Conservation (phyloP, 2,329 filamentous ascomycete species). For the Trichophyton benhamiae region DNA sequence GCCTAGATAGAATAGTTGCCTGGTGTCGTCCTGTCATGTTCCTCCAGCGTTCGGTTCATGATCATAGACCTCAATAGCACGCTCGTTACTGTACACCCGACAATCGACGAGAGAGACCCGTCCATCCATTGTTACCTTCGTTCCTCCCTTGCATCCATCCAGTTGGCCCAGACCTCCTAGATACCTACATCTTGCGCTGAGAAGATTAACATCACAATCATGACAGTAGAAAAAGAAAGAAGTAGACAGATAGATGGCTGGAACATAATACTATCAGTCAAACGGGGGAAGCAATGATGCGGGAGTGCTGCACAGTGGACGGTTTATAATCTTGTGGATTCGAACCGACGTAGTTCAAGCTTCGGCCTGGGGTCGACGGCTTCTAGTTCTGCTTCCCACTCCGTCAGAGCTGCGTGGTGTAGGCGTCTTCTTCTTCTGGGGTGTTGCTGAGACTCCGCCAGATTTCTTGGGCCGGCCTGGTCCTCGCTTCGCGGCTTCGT, state of each 20-base stretch:
- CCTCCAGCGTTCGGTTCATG: no score
- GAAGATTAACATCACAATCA: background rate
- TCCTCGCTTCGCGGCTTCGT: slow-evolving; percentile 22
- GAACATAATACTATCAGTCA: background rate
- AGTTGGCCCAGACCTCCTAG: background rate
- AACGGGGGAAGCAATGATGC: no score
- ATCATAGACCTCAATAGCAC: no score
- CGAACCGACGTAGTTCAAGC: background rate
- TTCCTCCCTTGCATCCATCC: background rate
- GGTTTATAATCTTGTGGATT: background rate
- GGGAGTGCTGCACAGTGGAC: background rate
- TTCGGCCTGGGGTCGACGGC: slow-evolving; percentile 23
- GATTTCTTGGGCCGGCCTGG: slow-evolving; percentile 23
- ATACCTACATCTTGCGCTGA: background rate
- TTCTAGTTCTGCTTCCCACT: slow-evolving; percentile 29
- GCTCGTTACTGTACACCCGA: no score
- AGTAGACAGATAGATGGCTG: background rate
- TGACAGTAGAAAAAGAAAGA: background rate
- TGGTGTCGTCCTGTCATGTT: no score
- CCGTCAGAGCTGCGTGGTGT: slow-evolving; percentile 19
- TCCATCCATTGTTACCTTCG: no score
- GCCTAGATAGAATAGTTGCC: no score
- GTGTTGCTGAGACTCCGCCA: background rate
- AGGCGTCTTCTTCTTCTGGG: slow-evolving; percentile 10
- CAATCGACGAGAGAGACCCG: no score